A percentile compares a stretch with the other conserved stretches of the same genome.
phyloP scores from a whole-genome alignment of 257 asterid species.

The Phtheirospermum japonicum region DNA sequence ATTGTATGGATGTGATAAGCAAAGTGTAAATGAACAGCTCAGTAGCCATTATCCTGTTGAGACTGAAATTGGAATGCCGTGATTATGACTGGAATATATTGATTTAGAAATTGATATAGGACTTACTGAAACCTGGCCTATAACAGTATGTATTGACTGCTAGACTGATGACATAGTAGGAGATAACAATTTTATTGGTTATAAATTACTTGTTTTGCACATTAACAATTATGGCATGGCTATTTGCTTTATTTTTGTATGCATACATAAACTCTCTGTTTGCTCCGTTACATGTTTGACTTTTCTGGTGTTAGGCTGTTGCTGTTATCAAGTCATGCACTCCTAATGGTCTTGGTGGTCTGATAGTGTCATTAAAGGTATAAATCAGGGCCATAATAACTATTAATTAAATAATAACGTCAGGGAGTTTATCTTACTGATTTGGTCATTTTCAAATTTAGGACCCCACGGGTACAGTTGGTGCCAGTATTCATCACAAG shows the following conservation, averaged over 20 bases:
- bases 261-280: constrained; percentile 9
- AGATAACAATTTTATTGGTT: not conserved
- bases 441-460: constrained; percentile 31
- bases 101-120: not conserved
- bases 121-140: not conserved
- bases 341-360: constrained; percentile 74
- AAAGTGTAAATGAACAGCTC: not conserved
- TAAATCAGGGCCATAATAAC: not conserved
- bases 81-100: not conserved
- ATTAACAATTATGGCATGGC: not conserved
- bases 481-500: constrained; percentile 80
- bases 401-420: not conserved
- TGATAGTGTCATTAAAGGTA: constrained; percentile 79
- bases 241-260: constrained; percentile 19
- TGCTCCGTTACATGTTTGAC: constrained; percentile 19
- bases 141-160: constrained; percentile 2
- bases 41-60: constrained; percentile 16
- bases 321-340: constrained; percentile 77
- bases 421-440: constrained; percentile 31
- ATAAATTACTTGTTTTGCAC: not conserved
- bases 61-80: constrained; percentile 1
- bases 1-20: not conserved
- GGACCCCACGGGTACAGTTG: constrained; percentile 91
- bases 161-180: constrained; percentile 10
- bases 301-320: constrained; percentile 58